Evolutionary conservation across 2,329 filamentous ascomycete species (phyloP).

Genomic region (Curvularia sp.): DNA sequence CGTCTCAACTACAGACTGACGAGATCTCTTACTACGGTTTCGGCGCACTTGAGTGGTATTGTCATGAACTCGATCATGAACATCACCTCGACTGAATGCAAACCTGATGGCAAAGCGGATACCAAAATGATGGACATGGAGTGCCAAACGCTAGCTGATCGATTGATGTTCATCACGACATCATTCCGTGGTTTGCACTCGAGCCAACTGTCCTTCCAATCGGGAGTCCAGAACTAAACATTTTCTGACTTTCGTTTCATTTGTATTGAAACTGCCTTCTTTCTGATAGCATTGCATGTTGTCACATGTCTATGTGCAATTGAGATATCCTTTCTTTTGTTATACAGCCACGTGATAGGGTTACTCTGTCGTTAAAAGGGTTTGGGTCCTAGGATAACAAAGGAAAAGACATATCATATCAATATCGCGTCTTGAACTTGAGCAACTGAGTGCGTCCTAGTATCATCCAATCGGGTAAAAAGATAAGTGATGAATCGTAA

Average conservation of each 20-base stretch:
- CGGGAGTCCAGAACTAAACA: constrained; percentile 18
- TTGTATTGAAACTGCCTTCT: not conserved
- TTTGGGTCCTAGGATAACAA: not conserved
- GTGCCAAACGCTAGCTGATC: constrained; percentile 52
- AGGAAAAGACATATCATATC: not conserved
- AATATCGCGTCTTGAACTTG: not conserved
- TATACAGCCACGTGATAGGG: not conserved
- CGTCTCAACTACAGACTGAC: constrained; percentile 15
- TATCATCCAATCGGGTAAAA: too few species aligned
- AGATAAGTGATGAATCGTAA: too few species aligned
- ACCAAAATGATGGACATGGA: constrained; percentile 48
- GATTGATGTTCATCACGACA: constrained; percentile 41
- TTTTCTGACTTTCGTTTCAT: not conserved
- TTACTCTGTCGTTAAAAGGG: not conserved
- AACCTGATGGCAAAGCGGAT: constrained; percentile 32
- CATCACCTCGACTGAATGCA: constrained; percentile 40
- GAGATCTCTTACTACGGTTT: constrained; percentile 13
- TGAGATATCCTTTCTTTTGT: not conserved
- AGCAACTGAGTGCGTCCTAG: not conserved
- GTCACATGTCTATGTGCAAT: not conserved
- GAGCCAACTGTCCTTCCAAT: constrained; percentile 19
- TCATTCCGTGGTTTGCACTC: constrained; percentile 38
- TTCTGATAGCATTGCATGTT: not conserved
- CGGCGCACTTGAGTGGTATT: constrained; percentile 43
- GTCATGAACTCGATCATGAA: constrained; percentile 50